These are phyloP conservation scores for Silene coronaria DNA, from an alignment of 179 eudicot genomes.

Conservation along the genomic window DNA sequence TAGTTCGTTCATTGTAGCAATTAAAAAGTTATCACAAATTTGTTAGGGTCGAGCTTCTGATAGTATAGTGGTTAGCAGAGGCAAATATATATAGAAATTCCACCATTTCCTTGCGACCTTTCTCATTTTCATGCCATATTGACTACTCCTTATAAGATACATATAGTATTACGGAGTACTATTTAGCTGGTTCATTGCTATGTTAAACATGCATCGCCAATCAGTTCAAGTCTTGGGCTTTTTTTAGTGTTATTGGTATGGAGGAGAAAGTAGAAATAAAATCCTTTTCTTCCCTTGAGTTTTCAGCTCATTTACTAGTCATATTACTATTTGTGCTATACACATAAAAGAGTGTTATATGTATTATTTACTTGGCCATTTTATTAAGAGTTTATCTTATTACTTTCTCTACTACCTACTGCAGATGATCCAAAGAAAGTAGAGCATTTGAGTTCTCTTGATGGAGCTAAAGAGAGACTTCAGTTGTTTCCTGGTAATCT, in stretches of 20 bases:
- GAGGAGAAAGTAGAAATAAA: not conserved
- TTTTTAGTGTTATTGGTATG: not conserved
- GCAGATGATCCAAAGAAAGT: conserved; percentile 44
- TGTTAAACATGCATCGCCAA: not conserved
- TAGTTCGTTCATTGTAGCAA: no score
- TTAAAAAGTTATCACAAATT: no score
- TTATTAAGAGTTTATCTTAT: not conserved
- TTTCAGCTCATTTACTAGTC: not conserved
- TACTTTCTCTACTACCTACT: not conserved
- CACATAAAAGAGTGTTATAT: not conserved
- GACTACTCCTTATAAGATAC: no score
- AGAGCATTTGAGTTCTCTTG: conserved; percentile 39
- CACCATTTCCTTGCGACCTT: no score
- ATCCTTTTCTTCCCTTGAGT: not conserved
- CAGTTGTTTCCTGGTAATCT: conserved; percentile 37
- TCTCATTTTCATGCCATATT: no score
- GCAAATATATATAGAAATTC: no score
- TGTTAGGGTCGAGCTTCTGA: no score
- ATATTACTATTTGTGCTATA: not conserved
- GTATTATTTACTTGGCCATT: not conserved
- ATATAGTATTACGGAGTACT: no score
- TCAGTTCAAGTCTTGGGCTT: not conserved
- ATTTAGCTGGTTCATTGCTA: not conserved
- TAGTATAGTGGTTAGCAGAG: no score
- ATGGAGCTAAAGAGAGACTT: conserved; percentile 47